These are phyloP conservation scores for Tolypocladium guangdongense DNA, from an alignment of 2,329 filamentous ascomycete species.

Conservation along the genomic window DNA sequence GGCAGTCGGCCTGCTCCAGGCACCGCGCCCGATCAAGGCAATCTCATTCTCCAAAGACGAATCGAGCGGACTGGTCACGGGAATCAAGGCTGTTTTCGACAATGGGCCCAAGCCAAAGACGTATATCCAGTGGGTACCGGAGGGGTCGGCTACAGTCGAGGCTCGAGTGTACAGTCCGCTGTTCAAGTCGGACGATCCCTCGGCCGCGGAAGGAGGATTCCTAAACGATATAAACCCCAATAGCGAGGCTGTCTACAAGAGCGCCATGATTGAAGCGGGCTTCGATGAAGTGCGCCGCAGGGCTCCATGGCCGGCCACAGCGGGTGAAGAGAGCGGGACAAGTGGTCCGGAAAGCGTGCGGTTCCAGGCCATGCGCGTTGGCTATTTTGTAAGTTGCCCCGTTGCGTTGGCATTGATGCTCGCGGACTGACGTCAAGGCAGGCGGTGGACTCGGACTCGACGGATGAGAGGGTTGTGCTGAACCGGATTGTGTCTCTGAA, in stretches of 20 bases:
- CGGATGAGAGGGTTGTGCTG: conserved; percentile 65
- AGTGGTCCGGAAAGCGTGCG: conserved; percentile 64
- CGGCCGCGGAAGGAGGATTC: conserved; percentile 67
- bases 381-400: conserved; percentile 54
- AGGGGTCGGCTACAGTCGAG: conserved; percentile 57
- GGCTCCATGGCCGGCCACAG: conserved; percentile 74
- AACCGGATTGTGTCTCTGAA: conserved; percentile 90
- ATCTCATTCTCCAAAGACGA: conserved; percentile 59
- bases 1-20: conserved; percentile 63
- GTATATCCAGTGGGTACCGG: conserved; percentile 81
- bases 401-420: neutral
- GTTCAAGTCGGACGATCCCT: conserved; percentile 79
- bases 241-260: conserved; percentile 66
- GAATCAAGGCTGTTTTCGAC: conserved; percentile 53
- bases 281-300: conserved; percentile 63
- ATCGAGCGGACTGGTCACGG: conserved; percentile 50
- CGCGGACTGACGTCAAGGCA: conserved; percentile 8
- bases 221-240: conserved; percentile 75
- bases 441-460: conserved; percentile 69
- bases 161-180: conserved; percentile 70
- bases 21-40: conserved; percentile 59
- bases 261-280: conserved; percentile 74
- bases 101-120: conserved; percentile 68
- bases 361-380: conserved; percentile 86
- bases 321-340: conserved; percentile 55